Conservation (phyloP, 2,329 filamentous ascomycete genomes). For the Rugonectria rugulosa region DNA sequence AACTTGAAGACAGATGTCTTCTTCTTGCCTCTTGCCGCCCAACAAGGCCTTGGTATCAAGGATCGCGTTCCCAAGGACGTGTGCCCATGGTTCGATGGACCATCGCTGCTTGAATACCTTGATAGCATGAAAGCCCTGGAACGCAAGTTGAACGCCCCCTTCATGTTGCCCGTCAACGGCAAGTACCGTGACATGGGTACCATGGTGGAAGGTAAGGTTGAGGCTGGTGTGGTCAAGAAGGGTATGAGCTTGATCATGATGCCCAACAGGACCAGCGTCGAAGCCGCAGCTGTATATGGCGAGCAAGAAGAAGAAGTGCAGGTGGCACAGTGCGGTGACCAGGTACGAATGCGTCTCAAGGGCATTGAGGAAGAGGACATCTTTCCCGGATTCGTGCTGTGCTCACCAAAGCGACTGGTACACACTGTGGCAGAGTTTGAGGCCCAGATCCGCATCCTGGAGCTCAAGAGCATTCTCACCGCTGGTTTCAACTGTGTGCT, state of each 20-base stretch:
- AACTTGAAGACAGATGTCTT: slow-evolving; percentile 91
- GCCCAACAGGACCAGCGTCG: slow-evolving; percentile 86
- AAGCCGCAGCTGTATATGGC: slow-evolving; percentile 86
- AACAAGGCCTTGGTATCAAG: slow-evolving; percentile 87
- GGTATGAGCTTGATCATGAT: slow-evolving; percentile 88
- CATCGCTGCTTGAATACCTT: slow-evolving; percentile 93
- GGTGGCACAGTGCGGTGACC: slow-evolving; percentile 88
- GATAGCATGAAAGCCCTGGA: slow-evolving; percentile 92
- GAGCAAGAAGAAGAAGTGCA: slow-evolving; percentile 94
- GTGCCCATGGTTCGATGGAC: slow-evolving; percentile 85
- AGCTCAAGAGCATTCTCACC: slow-evolving; percentile 91
- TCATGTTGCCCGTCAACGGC: slow-evolving; percentile 98
- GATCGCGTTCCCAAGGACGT: slow-evolving; percentile 79
- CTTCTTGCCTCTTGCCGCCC: slow-evolving; percentile 96
- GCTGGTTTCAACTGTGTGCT: slow-evolving; percentile 98
- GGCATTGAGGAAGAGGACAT: slow-evolving; percentile 98
- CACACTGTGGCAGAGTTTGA: slow-evolving; percentile 91
- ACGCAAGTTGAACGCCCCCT: slow-evolving; percentile 94
- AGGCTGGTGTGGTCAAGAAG: slow-evolving; percentile 94
- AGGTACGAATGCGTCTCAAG: slow-evolving; percentile 89
- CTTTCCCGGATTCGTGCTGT: slow-evolving; percentile 92
- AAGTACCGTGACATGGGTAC: slow-evolving; percentile 99
- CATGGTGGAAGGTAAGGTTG: slow-evolving; percentile 96
- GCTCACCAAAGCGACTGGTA: slow-evolving; percentile 91
- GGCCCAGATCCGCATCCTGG: slow-evolving; percentile 94